Conservation (phyloP, 257 asterid species). For the Dorcoceras hygrometricum region DNA sequence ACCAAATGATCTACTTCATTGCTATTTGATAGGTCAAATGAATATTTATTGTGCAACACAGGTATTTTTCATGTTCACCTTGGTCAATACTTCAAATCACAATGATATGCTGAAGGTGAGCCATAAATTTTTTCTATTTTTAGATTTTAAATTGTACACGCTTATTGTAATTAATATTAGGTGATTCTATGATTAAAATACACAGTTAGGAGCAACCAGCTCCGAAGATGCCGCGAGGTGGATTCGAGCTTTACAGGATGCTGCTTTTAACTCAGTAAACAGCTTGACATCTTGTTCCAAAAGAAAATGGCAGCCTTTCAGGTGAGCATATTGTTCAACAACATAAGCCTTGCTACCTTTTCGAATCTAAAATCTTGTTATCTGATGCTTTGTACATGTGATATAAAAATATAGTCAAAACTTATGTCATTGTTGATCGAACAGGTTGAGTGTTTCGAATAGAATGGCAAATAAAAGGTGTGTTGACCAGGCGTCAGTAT, state of each 20-base stretch:
- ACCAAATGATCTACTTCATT: neutral
- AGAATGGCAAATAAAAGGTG: constrained; percentile 38
- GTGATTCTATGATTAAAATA: neutral
- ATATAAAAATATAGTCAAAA: constrained; percentile 1
- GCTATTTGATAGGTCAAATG: too few species aligned
- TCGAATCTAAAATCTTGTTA: constrained; percentile 3
- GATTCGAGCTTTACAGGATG: constrained; percentile 26
- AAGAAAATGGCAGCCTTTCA: constrained; percentile 79
- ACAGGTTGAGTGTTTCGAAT: constrained; percentile 62
- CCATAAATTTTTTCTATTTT: too few species aligned
- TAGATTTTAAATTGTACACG: neutral
- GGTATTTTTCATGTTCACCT: too few species aligned
- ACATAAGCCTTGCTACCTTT: neutral
- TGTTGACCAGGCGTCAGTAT: constrained; percentile 37
- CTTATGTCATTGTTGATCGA: constrained; percentile 22
- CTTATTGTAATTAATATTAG: neutral
- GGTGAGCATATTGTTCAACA: constrained; percentile 33
- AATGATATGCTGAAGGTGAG: too few species aligned
- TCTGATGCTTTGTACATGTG: neutral
- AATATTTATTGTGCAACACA: too few species aligned
- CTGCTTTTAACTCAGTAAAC: constrained; percentile 51
- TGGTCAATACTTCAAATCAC: too few species aligned
- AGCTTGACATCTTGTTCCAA: constrained; percentile 39
- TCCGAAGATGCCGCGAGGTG: too few species aligned
- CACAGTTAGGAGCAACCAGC: too few species aligned